Percentiles rank a stretch among this genome's conserved stretches.
Evolutionary conservation across 192 early-diverging fungal species (phyloP).

Genomic region (Kappamyces sp.): DNA sequence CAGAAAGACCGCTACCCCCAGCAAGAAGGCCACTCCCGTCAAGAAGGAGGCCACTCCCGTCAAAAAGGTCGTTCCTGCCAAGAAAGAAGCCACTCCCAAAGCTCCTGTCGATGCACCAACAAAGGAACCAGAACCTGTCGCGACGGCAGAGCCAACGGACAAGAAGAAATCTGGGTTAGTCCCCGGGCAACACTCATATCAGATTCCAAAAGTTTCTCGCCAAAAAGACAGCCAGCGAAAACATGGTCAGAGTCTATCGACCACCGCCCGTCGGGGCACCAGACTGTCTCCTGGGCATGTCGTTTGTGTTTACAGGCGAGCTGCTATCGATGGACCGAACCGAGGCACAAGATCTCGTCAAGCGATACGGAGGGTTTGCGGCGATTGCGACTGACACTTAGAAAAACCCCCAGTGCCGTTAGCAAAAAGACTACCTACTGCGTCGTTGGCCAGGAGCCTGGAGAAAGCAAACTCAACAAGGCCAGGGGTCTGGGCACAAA

Average conservation of each 20-base stretch:
- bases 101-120: too few relatives aligned
- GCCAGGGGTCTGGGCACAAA: constrained; percentile 61
- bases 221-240: background rate
- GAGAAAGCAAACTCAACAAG: constrained; percentile 76
- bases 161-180: constrained; percentile 2
- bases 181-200: background rate
- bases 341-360: constrained; percentile 74
- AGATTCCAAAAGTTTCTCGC: constrained; percentile 8
- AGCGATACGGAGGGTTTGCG: constrained; percentile 71
- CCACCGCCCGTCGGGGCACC: constrained; percentile 3
- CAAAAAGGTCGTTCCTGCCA: too few relatives aligned
- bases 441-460: constrained; percentile 81
- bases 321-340: constrained; percentile 68
- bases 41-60: background rate
- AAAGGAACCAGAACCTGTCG: background rate
- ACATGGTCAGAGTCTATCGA: background rate
- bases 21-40: background rate
- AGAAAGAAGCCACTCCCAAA: too few relatives aligned
- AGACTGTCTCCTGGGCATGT: constrained; percentile 42
- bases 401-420: constrained; percentile 64
- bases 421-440: constrained; percentile 82
- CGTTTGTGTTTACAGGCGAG: constrained; percentile 95
- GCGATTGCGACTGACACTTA: constrained; percentile 20
- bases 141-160: background rate
- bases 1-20: background rate